Evolutionary conservation across 2,329 filamentous ascomycete species (phyloP).

Genomic region (Colletotrichum gloeosporioides): DNA sequence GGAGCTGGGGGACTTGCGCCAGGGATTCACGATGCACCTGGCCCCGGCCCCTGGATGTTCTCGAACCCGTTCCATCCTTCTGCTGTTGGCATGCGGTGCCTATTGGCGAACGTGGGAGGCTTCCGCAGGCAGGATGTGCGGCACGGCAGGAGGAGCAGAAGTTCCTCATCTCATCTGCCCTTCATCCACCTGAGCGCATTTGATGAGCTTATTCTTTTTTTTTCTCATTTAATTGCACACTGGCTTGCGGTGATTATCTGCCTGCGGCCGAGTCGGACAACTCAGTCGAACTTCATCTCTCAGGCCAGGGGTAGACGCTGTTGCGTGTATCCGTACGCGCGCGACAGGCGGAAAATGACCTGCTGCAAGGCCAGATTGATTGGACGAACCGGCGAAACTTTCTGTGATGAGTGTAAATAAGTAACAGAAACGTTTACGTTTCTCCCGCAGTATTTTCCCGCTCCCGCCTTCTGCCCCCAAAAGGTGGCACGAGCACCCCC

Average conservation of each 20-base stretch:
- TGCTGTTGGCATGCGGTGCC: background rate
- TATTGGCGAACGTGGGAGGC: background rate
- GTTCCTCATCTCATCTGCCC: background rate
- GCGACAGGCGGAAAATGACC: background rate
- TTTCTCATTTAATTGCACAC: background rate
- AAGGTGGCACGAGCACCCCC: background rate
- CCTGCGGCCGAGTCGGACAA: background rate
- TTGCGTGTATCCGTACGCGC: background rate
- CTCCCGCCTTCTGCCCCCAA: background rate
- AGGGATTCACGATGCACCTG: background rate
- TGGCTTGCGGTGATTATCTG: background rate
- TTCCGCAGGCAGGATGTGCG: background rate
- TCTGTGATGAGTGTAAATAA: background rate
- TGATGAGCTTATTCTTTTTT: background rate
- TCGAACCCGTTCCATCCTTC: background rate
- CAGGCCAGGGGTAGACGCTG: background rate
- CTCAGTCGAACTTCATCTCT: background rate
- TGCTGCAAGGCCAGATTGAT: background rate
- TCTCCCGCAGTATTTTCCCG: background rate
- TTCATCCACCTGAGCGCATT: background rate
- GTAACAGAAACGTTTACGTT: background rate
- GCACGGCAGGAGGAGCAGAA: background rate
- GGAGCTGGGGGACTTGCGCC: background rate
- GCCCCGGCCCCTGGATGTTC: background rate
- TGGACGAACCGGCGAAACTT: conserved; percentile 3